Conservation (phyloP, 345 rosid genomes). For the Raphanus sativus region DNA sequence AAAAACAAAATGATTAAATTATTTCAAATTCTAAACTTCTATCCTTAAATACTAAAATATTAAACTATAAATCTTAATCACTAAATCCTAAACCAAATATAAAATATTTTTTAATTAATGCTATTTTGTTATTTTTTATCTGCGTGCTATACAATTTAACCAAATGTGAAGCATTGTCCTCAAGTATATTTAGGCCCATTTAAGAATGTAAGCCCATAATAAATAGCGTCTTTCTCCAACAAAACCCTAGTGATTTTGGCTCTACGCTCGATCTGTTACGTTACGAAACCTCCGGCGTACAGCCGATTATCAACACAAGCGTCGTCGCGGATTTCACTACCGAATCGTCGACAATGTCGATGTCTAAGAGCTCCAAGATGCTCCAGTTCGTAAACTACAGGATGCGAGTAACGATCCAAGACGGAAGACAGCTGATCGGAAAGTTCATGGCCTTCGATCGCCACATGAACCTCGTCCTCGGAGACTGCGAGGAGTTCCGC, state of each 20-base stretch:
- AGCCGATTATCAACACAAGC: not conserved
- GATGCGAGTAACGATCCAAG: conserved; percentile 97
- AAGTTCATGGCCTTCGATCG: conserved; percentile 99
- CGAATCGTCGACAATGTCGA: conserved; percentile 59
- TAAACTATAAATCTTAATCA: no score
- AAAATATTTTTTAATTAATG: no score
- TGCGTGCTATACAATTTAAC: no score
- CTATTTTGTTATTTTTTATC: no score
- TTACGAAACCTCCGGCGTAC: conserved; percentile 10
- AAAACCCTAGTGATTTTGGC: conserved; percentile 25
- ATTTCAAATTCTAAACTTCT: no score
- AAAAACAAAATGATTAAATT: no score
- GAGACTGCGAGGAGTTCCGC: conserved; percentile 98
- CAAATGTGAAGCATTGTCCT: not conserved
- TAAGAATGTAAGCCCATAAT: not conserved
- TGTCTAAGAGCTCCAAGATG: conserved; percentile 98
- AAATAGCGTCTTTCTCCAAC: no score
- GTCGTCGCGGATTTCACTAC: not conserved
- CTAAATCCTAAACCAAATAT: no score
- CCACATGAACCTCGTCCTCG: conserved; percentile 96
- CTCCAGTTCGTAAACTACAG: conserved; percentile 93
- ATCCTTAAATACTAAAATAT: no score
- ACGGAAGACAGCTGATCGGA: conserved; percentile 91
- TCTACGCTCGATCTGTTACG: conserved; percentile 1
- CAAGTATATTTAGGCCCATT: not conserved